Evolutionary conservation across 306 rosid species (phyloP).

Genomic region (Argentina anserina): DNA sequence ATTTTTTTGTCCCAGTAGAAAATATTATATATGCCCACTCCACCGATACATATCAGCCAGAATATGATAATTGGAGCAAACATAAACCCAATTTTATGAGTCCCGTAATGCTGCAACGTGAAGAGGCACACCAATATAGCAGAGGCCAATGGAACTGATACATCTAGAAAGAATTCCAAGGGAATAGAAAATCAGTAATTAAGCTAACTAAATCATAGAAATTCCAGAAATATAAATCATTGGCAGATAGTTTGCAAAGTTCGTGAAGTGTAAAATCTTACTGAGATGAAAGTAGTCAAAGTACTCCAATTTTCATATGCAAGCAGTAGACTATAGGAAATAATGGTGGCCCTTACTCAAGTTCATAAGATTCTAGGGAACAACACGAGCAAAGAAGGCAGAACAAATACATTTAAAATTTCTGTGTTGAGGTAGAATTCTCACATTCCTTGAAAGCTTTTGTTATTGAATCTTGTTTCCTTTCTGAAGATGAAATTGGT

Average conservation of each 20-base stretch:
- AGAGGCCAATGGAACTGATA: constrained; percentile 68
- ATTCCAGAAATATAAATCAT: neutral
- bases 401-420: neutral
- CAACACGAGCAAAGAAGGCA: neutral
- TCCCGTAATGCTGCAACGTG: constrained; percentile 69
- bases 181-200: neutral
- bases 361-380: neutral
- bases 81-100: constrained; percentile 65
- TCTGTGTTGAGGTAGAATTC: constrained; percentile 18
- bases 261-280: neutral
- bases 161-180: constrained; percentile 46
- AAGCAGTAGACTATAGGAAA: neutral
- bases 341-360: neutral
- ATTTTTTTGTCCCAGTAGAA: constrained; percentile 50
- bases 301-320: neutral
- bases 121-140: constrained; percentile 67
- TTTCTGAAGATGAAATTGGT: constrained; percentile 46
- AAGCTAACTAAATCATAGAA: neutral
- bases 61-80: constrained; percentile 68
- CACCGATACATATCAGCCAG: constrained; percentile 61
- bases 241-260: neutral
- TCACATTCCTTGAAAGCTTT: constrained; percentile 49
- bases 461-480: constrained; percentile 27
- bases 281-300: neutral
- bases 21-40: constrained; percentile 52